Base-by-base conservation (phyloP, 257 asterid species). In the Eucommia ulmoides region DNA sequence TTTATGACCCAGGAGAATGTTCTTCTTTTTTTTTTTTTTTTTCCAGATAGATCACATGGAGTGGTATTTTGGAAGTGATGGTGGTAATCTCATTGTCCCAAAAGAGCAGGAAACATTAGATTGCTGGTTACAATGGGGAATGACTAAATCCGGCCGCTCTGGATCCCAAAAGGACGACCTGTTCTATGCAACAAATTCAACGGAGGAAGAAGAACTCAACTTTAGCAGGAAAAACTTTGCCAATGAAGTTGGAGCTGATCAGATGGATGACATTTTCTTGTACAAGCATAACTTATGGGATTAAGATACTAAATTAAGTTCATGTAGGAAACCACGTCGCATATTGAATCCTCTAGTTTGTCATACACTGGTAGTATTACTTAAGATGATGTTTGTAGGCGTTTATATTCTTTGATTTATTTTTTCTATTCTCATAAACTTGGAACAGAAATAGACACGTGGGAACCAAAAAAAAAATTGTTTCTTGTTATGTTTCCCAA, bases 191-290 rank as follows among this genome's bases (percentile, higher is more conserved):
- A 53, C 44, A 9, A 35, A 35, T 35, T 10, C 16, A 3, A 35
- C 3, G n/a, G 41, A 44, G 74, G 63, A 47, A 65, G 66, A 33
- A 19, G n/a, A n/a, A n/a, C 48, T 60, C 56, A 24, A 19, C 44
- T 51, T 24, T 22, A 54, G 20, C 8, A 64, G 52, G 59, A 46
- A 26, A 12, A 58, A 54, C 45, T 46, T 51, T 46, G 17, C 33
- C 22, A 26, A 44, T 24, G 65, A 44, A 7, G 57, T 51, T 51
- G 53, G 38, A 41, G 35, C 64, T 3, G 61, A 67, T 21, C 66
- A 61, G 48, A 68, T 72, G 9, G 74, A 72, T 60, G 79, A 72
- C 66, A 72, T 60, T 44, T 72, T 67, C 71, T 60, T 72, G 74
- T 67, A 67, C 65, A 47, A 62, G 49, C 59, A 49, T 60, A 70